Base-by-base conservation (phyloP, 257 asterid species). In the Ocimum tenuiflorum region DNA sequence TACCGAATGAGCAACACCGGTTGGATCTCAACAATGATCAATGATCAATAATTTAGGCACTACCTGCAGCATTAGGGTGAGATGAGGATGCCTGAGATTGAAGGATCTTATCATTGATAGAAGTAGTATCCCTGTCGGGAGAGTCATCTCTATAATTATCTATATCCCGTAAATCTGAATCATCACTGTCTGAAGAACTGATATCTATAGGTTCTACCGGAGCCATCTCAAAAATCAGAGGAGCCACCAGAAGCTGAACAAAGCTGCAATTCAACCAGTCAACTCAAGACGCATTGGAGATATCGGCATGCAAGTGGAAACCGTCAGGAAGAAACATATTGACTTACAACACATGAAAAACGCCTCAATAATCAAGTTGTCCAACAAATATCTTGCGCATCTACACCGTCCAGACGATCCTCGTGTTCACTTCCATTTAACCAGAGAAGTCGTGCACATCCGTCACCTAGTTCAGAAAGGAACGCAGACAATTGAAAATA, bases 111-210 rank as follows among this genome's bases (percentile, higher is more conserved):
- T 58, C 6, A 65, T 35, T 60, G 14, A 52, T n/a, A 65, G 78
- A 49, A 18, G 83, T 81, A 13, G 79, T 64, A 69, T 90, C 95
- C 79, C 75, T 80, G 53, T 53, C 42, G 47, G 96, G 96, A 23
- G 95, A 90, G 22, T 83, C 86, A 2, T 71, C 85, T 53, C 29
- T 70, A 52, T 94, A 94, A 62, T 83, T 78, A 45, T 90, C 97
- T 68, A 90, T 91, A 7, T 31, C 36, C 70, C 80, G 78, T 13
- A 89, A 81, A 64, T 83, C 91, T 8, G 96, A 90, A 73, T 94
- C 97, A 60, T 94, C 99, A 73, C 82, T 75, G 60, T 89, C 97
- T 12, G 96, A 67, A 0, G 97, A 91, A 74, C 90, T 85, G 75
- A 91, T 88, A 61, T 79, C 91, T 63, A 94, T 85, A 53, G 77